These are phyloP conservation scores for Brettanomyces custersianus DNA, from an alignment of 805 yeast genomes.

Conservation along the genomic window DNA sequence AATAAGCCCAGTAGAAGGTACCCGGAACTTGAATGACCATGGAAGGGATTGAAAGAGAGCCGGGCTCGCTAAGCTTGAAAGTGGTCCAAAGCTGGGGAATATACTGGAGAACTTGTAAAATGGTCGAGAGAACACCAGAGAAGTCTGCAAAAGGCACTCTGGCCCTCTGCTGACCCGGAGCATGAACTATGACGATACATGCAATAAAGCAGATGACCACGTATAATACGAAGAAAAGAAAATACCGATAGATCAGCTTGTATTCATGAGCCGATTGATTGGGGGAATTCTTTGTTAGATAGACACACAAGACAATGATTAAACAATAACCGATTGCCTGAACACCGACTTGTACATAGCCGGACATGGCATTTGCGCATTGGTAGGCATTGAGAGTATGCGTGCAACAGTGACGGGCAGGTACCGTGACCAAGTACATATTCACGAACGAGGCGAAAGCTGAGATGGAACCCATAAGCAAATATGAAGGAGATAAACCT, in stretches of 20 bases:
- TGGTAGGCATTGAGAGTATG: constrained; percentile 36
- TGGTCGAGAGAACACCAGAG: constrained; percentile 58
- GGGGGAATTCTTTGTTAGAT: constrained; percentile 35
- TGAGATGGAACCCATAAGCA: constrained; percentile 62
- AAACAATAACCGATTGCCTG: constrained; percentile 53
- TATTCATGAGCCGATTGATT: constrained; percentile 39
- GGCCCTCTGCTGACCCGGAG: constrained; percentile 8
- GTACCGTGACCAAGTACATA: constrained; percentile 49
- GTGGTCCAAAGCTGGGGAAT: constrained; percentile 76
- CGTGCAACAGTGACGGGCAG: constrained; percentile 56
- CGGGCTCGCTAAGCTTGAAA: constrained; percentile 60
- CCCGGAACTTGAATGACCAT: constrained; percentile 88
- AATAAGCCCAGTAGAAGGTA: constrained; percentile 71
- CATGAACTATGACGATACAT: constrained; percentile 23
- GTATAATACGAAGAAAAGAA: constrained; percentile 32
- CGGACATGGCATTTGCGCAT: constrained; percentile 58
- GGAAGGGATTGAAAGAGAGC: constrained; percentile 70
- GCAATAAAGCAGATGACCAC: constrained; percentile 26
- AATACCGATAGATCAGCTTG: constrained; percentile 30
- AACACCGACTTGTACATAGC: constrained; percentile 54
- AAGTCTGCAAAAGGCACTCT: constrained; percentile 38
- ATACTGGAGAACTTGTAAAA: constrained; percentile 61
- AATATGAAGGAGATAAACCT: constrained; percentile 67
- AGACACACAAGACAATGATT: constrained; percentile 47
- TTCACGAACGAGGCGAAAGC: constrained; percentile 63